Evolutionary conservation across 2,329 filamentous ascomycete genomes (phyloP), one percentile per base, ranked within the genome.

Genomic region (Arthrobotrys iridis): DNA sequence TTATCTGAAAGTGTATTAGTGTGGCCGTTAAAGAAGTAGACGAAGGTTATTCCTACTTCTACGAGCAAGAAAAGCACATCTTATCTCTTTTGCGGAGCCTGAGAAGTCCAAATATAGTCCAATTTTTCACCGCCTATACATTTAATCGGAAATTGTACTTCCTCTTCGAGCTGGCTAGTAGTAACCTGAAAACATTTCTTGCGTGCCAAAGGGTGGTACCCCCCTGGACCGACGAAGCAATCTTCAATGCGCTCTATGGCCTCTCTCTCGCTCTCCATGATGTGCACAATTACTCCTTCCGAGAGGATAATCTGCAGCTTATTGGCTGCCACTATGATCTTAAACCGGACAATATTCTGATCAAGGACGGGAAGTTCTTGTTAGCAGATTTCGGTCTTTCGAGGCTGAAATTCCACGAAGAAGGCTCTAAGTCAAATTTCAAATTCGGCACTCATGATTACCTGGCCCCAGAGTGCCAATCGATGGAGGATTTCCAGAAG

Each of bases 291-390:
- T 76, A 78, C 37, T 43, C 43, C 13, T 26, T 50, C 11, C 46
- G 77, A 1, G 71, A 50, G 1, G 8, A 75, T 10, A 50, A 78
- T 7, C 18, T 79, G 15, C 64, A 74, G 11, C 40, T 46, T 8
- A 79, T 80, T 30, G 79, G 79, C 13, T 81, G 77, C 57, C 80
- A 81, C 65, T 79, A 80, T 35, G 80, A 81, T 30, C 55, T 81
- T 1, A 68, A 77, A n/a, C 80, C 80, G 7, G 18, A 33, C 4
- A 81, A 81, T 58, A 78, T 81, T 35, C 77, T 81, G 11, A 73
- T 81, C n/a, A 48, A 52, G 28, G 35, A 46, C 0, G 46, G 66
- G 1, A 78, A 30, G 3, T 80, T 81, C 45, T 63, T 80, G 50
- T 74, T 81, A 2, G 74, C 78, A 3, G 80, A 81, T 55, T 81